phyloP scores from a whole-genome alignment of 2,329 filamentous ascomycete genomes.

The Cryphonectria nitschkei region DNA sequence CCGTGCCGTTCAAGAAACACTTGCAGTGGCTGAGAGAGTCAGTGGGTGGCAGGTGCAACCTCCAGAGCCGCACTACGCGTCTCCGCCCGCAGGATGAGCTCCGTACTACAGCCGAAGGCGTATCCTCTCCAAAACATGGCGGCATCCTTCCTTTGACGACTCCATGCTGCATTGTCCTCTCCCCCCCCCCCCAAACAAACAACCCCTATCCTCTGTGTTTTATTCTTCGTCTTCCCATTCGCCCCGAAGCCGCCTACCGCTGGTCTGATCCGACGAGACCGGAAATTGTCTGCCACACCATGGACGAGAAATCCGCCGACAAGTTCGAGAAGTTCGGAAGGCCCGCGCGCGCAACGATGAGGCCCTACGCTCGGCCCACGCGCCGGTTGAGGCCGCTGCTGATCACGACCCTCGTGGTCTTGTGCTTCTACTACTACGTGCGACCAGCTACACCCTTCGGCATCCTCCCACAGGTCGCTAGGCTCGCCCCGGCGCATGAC shows the following conservation, averaged over 20 bases:
- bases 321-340: conserved; percentile 12
- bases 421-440: conserved; percentile 27
- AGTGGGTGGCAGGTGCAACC: background rate
- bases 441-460: conserved; percentile 19
- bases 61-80: background rate
- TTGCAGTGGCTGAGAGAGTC: background rate
- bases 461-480: conserved; percentile 27
- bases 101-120: background rate
- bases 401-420: conserved; percentile 20
- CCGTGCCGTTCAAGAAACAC: background rate
- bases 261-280: background rate
- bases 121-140: background rate
- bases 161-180: too few species aligned
- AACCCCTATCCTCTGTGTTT: background rate
- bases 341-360: conserved; percentile 15
- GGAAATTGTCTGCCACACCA: conserved; percentile 1
- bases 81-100: background rate
- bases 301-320: conserved; percentile 26
- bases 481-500: conserved; percentile 12
- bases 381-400: conserved; percentile 25
- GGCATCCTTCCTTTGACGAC: background rate
- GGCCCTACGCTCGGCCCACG: conserved; percentile 13
- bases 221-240: background rate
- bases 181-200: background rate
- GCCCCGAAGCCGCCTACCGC: background rate